A percentile compares a stretch with the other conserved stretches of the same genome.
phyloP scores from a whole-genome alignment of 805 yeast species.

The Ascoidea tarda region DNA sequence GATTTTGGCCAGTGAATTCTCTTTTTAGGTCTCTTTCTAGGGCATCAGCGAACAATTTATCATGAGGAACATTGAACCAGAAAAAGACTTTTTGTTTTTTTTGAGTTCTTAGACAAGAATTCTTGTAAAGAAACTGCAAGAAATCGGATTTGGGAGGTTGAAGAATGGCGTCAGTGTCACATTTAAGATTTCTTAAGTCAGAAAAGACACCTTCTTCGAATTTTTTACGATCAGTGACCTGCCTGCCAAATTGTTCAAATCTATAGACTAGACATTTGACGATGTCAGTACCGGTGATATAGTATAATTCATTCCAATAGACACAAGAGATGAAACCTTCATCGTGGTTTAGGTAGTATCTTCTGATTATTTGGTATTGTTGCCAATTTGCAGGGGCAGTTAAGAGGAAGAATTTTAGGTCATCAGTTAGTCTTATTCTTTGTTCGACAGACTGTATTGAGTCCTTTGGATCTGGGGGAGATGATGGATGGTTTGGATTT shows the following conservation, averaged over 20 bases:
- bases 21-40: constrained; percentile 82
- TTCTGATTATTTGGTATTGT: constrained; percentile 70
- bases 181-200: constrained; percentile 74
- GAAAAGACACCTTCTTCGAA: constrained; percentile 95
- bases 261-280: constrained; percentile 84
- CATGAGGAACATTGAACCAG: constrained; percentile 95
- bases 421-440: constrained; percentile 52
- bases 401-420: constrained; percentile 71
- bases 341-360: constrained; percentile 74
- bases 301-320: constrained; percentile 80
- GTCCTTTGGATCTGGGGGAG: neutral
- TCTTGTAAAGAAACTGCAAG: constrained; percentile 69
- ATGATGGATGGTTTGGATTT: no score
- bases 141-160: constrained; percentile 82
- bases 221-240: constrained; percentile 74
- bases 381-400: constrained; percentile 96
- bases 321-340: constrained; percentile 92
- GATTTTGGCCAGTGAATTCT: constrained; percentile 42
- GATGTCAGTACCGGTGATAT: constrained; percentile 91
- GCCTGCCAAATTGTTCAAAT: constrained; percentile 81
- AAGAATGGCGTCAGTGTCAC: constrained; percentile 75
- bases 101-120: constrained; percentile 83
- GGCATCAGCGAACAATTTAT: constrained; percentile 83
- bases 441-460: constrained; percentile 23
- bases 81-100: constrained; percentile 94